Evolutionary conservation across 345 rosid species (phyloP), one percentile per base, ranked within the genome.

Genomic region (Citrus inodora): DNA sequence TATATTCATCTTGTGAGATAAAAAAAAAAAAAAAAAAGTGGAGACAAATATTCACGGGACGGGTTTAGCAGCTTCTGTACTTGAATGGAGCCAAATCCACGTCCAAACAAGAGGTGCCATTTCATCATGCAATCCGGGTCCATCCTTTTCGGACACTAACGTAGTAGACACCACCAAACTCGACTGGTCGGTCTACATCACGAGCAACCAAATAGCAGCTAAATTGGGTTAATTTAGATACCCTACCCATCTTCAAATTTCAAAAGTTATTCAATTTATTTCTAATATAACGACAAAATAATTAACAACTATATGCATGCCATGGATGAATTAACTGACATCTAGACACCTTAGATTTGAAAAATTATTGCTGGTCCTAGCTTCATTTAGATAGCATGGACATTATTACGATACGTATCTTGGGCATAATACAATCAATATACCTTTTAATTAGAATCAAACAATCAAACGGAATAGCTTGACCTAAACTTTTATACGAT

Each of bases 41-140:
- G 38, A 74, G 77, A 74, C 68, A 74, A 62, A 28, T 17, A 27
- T 30, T 74, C 77, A 74, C 70, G 78, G 11, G 60, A 40, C 7
- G 25, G 60, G 59, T 17, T 42, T 28, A 25, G 40, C 35, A 30
- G 38, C 21, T 19, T 74, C 70, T 51, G 25, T 3, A 3, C 64
- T 38, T 19, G 69, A 61, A 64, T 24, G 10, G 35, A 75, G 17
- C 59, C 61, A 19, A 46, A 64, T 0, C 60, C 11, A 58, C 46
- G 1, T 64, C 70, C 78, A 74, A 75, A 46, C 70, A 62, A 60
- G 14, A 13, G 4, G 46, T n/a, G 38, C 9, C 33, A 19, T 4
- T 35, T 72, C 65, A 33, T 33, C 30, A 38, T 17, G 38, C 33
- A 63, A 17, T 19, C 11, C 37, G 51, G 67, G 22, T 37, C 55